These are phyloP conservation scores for Lolium perenne DNA, from an alignment of 176 grass and related monocot species.

Conservation along the genomic window DNA sequence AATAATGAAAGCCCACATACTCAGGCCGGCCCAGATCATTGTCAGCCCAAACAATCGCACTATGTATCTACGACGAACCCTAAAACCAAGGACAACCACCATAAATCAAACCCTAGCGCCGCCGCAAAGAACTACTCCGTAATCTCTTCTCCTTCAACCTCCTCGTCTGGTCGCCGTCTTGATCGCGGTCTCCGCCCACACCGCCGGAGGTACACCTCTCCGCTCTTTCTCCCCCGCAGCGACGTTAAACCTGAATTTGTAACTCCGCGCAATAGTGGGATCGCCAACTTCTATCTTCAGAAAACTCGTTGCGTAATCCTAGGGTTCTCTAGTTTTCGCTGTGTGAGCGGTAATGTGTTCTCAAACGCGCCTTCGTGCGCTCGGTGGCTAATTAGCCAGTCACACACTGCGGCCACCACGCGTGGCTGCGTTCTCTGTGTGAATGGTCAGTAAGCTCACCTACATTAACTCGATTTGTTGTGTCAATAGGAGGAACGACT, in stretches of 20 bases:
- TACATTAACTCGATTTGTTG: constrained; percentile 47
- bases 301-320: background rate
- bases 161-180: too few relatives aligned
- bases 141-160: background rate
- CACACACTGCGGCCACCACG: constrained; percentile 43
- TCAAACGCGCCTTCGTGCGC: background rate
- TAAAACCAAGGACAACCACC: background rate
- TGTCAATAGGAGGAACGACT: constrained; percentile 40
- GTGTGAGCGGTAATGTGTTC: background rate
- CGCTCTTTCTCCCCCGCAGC: background rate
- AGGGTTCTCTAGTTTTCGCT: background rate
- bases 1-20: background rate
- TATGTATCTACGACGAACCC: background rate
- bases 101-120: background rate
- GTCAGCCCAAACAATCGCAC: background rate
- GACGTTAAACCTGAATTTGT: background rate
- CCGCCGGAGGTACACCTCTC: background rate
- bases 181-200: background rate
- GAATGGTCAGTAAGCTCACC: constrained; percentile 71
- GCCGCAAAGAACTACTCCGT: background rate
- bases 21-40: background rate
- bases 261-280: background rate
- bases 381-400: constrained; percentile 72
- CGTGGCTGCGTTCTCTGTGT: constrained; percentile 46
- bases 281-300: background rate